A percentile compares a stretch with the other conserved stretches of the same genome.
These are phyloP conservation scores for Sechiopsis laciniata DNA, from an alignment of 306 rosid species.

Conservation along the genomic window DNA sequence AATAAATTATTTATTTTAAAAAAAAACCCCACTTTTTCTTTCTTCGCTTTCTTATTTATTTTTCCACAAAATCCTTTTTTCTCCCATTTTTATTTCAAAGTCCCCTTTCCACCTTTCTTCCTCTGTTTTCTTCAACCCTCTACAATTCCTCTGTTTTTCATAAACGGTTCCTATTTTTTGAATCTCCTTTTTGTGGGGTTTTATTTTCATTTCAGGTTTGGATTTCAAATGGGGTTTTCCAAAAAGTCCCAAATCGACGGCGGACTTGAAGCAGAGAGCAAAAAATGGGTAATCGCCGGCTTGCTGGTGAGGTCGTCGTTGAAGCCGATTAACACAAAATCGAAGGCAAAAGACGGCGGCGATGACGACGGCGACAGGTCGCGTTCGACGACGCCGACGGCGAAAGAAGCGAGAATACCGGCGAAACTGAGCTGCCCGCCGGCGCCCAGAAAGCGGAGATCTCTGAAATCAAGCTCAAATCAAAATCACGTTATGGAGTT, in stretches of 20 bases:
- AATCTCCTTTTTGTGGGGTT: neutral
- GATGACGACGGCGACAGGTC: conserved; percentile 37
- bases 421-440: conserved; percentile 64
- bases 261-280: conserved; percentile 55
- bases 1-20: neutral
- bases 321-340: conserved; percentile 65
- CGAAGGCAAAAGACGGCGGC: conserved; percentile 28
- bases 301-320: conserved; percentile 47
- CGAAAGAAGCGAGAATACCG: conserved; percentile 69
- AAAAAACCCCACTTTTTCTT: neutral
- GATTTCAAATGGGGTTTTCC: conserved; percentile 63
- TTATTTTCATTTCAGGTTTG: neutral
- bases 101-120: conserved; percentile 17
- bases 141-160: conserved; percentile 13
- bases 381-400: conserved; percentile 68
- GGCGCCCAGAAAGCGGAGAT: conserved; percentile 73
- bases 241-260: conserved; percentile 59
- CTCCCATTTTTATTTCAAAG: conserved; percentile 27
- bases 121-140: neutral
- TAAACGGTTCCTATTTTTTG: no score
- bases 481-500: conserved; percentile 54
- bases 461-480: conserved; percentile 39
- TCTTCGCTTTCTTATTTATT: conserved; percentile 23
- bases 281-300: conserved; percentile 77
- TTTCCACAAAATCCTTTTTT: conserved; percentile 21